Percentiles rank a stretch among this genome's conserved stretches.
Evolutionary conservation across 805 yeast genomes (phyloP).

Genomic region (Ogataea salicorniae): DNA sequence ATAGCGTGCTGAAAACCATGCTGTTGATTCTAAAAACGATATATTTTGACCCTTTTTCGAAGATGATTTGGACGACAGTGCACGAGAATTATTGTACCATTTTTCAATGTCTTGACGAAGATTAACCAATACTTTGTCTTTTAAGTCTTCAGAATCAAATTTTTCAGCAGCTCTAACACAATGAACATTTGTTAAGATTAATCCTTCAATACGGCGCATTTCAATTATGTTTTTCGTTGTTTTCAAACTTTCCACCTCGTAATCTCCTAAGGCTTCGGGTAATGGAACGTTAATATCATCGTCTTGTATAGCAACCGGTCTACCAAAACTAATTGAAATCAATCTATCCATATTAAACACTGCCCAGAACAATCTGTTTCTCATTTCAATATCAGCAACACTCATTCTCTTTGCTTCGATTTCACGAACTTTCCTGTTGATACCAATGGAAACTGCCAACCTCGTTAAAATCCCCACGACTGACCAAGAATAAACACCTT

Average conservation of each 20-base stretch:
- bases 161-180: slow-evolving; percentile 35
- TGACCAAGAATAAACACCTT: slow-evolving; percentile 48
- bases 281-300: slow-evolving; percentile 26
- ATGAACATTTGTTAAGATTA: slow-evolving; percentile 41
- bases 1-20: slow-evolving; percentile 38
- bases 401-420: slow-evolving; percentile 27
- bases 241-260: slow-evolving; percentile 36
- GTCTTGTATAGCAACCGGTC: slow-evolving; percentile 26
- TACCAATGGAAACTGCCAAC: slow-evolving; percentile 39
- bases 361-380: slow-evolving; percentile 34
- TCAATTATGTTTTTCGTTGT: slow-evolving; percentile 38
- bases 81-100: slow-evolving; percentile 29
- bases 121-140: slow-evolving; percentile 27
- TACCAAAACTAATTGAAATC: slow-evolving; percentile 23
- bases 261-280: slow-evolving; percentile 33
- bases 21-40: slow-evolving; percentile 27
- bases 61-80: slow-evolving; percentile 13
- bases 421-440: slow-evolving; percentile 35
- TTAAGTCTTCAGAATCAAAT: slow-evolving; percentile 28
- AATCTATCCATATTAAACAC: slow-evolving; percentile 25
- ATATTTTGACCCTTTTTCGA: slow-evolving; percentile 12
- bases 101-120: slow-evolving; percentile 34
- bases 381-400: slow-evolving; percentile 36
- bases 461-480: slow-evolving; percentile 44
- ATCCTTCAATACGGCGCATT: slow-evolving; percentile 43